Percentiles rank a stretch among this genome's conserved stretches.
These are phyloP conservation scores for Astrothelium macrocarpum DNA, from an alignment of 495 filamentous ascomycete genomes.

Conservation along the genomic window DNA sequence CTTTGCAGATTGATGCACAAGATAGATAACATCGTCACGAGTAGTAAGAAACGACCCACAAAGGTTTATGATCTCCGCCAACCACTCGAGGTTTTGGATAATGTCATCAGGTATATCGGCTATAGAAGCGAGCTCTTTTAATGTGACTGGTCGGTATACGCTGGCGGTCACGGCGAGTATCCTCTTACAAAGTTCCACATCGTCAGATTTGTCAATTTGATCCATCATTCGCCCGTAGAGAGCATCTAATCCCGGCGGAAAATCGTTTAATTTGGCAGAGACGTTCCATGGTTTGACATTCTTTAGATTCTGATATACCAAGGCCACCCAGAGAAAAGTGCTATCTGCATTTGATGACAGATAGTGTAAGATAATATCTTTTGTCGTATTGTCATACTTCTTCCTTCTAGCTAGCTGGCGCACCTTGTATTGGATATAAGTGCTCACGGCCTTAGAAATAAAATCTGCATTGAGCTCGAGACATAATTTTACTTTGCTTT, in stretches of 20 bases:
- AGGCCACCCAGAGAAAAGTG: background rate
- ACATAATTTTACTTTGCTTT: background rate
- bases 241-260: background rate
- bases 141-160: background rate
- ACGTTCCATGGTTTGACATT: background rate
- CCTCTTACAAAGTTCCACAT: background rate
- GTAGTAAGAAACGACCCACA: background rate
- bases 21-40: background rate
- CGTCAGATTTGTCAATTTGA: background rate
- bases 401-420: background rate
- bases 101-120: background rate
- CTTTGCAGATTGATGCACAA: background rate
- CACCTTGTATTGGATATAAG: background rate
- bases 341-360: background rate
- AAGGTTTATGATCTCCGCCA: background rate
- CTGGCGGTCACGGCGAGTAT: background rate
- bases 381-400: background rate
- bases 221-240: background rate
- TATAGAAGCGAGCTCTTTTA: background rate
- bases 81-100: background rate
- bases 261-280: background rate
- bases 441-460: background rate
- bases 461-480: background rate
- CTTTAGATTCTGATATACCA: background rate
- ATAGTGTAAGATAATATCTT: background rate